Percentiles rank a stretch among this genome's conserved stretches.
Conservation (phyloP, 805 yeast genomes). For the Starmerella etchellsii region DNA sequence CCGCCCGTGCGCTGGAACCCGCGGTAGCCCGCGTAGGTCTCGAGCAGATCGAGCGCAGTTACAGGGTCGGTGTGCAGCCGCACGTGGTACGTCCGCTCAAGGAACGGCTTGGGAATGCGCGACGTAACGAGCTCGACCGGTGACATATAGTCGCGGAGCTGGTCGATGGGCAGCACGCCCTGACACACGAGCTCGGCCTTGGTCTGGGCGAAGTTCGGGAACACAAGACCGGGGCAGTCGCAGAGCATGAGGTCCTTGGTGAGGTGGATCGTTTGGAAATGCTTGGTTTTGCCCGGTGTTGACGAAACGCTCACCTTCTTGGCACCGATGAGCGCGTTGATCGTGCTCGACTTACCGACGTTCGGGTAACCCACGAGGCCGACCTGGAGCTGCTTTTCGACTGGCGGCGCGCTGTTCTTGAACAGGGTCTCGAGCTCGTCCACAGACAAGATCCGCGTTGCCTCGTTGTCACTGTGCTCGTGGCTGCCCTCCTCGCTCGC, state of each 20-base stretch:
- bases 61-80: constrained; percentile 60
- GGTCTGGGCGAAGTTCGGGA: constrained; percentile 93
- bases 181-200: constrained; percentile 94
- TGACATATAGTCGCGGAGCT: constrained; percentile 80
- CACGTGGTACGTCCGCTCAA: constrained; percentile 91
- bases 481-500: constrained; percentile 43
- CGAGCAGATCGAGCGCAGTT: constrained; percentile 75
- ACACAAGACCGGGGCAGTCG: constrained; percentile 98
- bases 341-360: constrained; percentile 94
- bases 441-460: constrained; percentile 52
- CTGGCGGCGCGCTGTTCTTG: constrained; percentile 54
- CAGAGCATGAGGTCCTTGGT: constrained; percentile 75
- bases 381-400: constrained; percentile 51
- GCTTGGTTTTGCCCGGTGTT: constrained; percentile 98
- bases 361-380: constrained; percentile 98
- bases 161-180: constrained; percentile 98
- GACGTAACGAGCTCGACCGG: constrained; percentile 77
- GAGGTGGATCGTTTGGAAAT: constrained; percentile 87
- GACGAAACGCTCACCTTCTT: constrained; percentile 97
- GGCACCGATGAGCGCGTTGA: constrained; percentile 90
- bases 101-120: constrained; percentile 73
- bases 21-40: constrained; percentile 89
- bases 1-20: constrained; percentile 90
- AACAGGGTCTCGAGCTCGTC: constrained; percentile 77
- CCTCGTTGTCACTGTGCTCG: neutral